Conservation (phyloP, 768 basidiomycete genomes). For the Suillus cothurnatus region DNA sequence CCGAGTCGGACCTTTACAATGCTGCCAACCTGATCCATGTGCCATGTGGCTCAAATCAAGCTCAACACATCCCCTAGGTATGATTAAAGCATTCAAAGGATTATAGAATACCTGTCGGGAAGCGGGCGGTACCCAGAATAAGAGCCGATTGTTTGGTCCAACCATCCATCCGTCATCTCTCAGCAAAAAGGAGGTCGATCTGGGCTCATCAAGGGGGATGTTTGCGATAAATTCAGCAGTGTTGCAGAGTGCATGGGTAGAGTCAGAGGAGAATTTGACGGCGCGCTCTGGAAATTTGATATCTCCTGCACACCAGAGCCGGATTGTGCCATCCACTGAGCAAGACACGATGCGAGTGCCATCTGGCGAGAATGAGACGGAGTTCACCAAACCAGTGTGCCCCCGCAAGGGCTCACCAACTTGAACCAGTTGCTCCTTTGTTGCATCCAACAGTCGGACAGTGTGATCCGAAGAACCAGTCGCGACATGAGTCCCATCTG, state of each 20-base stretch:
- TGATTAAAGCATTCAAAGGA: neutral
- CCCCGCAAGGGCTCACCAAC: constrained; percentile 1
- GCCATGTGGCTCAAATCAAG: constrained; percentile 9
- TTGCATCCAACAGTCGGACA: constrained; percentile 1
- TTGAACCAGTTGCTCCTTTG: neutral
- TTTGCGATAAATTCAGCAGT: neutral
- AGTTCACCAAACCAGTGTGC: neutral
- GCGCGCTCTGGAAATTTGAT: neutral
- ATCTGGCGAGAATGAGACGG: constrained; percentile 1
- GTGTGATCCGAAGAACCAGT: neutral
- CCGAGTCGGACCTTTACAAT: neutral
- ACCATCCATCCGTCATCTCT: neutral
- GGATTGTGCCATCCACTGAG: neutral
- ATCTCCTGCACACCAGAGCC: constrained; percentile 2
- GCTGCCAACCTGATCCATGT: neutral
- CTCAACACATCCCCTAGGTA: constrained; percentile 1
- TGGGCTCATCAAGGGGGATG: neutral
- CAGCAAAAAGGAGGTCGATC: neutral
- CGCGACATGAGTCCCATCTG: neutral
- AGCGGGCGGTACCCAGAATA: neutral
- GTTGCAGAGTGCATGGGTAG: neutral
- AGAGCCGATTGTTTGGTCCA: neutral
- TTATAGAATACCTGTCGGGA: neutral
- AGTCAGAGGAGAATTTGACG: neutral
- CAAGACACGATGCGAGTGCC: constrained; percentile 1